Evolutionary conservation across 176 grass and related monocot genomes (phyloP).

Genomic region (Oryza glaberrima): DNA sequence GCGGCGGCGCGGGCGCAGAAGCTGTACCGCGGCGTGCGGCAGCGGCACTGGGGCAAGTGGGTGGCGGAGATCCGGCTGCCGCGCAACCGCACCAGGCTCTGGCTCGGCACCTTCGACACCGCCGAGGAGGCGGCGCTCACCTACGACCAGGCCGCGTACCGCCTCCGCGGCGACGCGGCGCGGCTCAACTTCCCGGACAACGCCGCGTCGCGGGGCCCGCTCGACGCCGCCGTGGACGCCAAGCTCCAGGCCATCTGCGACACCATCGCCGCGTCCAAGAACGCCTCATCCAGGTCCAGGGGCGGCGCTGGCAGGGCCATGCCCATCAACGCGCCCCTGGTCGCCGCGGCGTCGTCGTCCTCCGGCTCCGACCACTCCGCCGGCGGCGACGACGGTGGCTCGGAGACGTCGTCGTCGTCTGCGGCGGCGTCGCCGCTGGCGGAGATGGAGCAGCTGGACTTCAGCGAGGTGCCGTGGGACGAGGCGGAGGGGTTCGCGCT

Average conservation of each 20-base stretch:
- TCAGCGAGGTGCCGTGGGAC: constrained; percentile 61
- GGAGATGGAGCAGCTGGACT: constrained; percentile 48
- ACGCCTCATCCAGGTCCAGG: background rate
- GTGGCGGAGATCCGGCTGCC: constrained; percentile 86
- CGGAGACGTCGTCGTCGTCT: background rate
- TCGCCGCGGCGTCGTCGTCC: background rate
- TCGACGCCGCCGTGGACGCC: constrained; percentile 49
- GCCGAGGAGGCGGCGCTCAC: constrained; percentile 63
- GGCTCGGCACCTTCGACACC: constrained; percentile 91
- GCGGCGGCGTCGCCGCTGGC: background rate
- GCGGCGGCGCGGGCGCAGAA: constrained; percentile 33
- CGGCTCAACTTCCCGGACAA: constrained; percentile 62
- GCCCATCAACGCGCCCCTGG: constrained; percentile 16
- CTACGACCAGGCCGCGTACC: constrained; percentile 57
- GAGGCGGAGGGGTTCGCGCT: constrained; percentile 52
- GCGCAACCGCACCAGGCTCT: constrained; percentile 66
- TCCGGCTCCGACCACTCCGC: constrained; percentile 30
- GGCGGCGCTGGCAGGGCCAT: background rate
- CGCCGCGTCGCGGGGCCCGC: constrained; percentile 28
- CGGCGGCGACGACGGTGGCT: constrained; percentile 28
- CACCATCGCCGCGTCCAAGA: constrained; percentile 45
- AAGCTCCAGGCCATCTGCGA: constrained; percentile 72
- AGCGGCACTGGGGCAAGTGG: constrained; percentile 91
- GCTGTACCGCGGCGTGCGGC: constrained; percentile 86
- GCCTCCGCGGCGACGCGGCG: constrained; percentile 58